A percentile compares a stretch with the other conserved stretches of the same genome.
Evolutionary conservation across 2,329 filamentous ascomycete genomes (phyloP).

Genomic region (Trichoderma harzianum): DNA sequence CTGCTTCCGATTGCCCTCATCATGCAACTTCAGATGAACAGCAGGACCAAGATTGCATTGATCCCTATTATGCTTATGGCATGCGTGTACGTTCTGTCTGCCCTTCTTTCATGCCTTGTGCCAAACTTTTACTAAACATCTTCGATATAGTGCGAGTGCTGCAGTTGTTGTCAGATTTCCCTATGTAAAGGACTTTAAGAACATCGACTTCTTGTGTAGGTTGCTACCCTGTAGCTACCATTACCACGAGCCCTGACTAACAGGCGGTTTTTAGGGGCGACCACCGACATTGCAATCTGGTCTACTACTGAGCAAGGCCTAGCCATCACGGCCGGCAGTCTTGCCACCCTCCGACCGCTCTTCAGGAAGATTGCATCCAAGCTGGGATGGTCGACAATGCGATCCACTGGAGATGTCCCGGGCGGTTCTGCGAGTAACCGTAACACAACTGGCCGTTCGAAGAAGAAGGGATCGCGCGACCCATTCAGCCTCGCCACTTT

Average conservation of each 20-base stretch:
- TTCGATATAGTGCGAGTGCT: not conserved
- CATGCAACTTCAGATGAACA: not conserved
- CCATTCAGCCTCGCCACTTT: not conserved
- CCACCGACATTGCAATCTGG: not conserved
- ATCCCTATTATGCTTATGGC: not conserved
- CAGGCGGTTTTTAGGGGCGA: not conserved
- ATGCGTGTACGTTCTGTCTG: not conserved
- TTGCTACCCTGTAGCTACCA: not conserved
- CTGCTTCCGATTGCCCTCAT: not conserved
- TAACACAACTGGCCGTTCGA: not conserved
- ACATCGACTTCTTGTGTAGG: not conserved
- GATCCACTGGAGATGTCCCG: not conserved
- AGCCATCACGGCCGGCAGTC: not conserved
- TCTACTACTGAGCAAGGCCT: not conserved
- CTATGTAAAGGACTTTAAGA: not conserved
- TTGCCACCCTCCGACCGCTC: not conserved
- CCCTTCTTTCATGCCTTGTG: not conserved
- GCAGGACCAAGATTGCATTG: not conserved
- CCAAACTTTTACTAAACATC: not conserved
- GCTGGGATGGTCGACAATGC: not conserved
- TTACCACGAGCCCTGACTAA: not conserved
- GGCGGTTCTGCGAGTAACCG: not conserved
- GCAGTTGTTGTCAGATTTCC: not conserved
- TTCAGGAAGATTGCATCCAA: not conserved
- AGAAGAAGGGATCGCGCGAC: not conserved